Evolutionary conservation across 2,329 filamentous ascomycete genomes (phyloP), one percentile per base, ranked within the genome.

Genomic region (Neofusicoccum parvum): DNA sequence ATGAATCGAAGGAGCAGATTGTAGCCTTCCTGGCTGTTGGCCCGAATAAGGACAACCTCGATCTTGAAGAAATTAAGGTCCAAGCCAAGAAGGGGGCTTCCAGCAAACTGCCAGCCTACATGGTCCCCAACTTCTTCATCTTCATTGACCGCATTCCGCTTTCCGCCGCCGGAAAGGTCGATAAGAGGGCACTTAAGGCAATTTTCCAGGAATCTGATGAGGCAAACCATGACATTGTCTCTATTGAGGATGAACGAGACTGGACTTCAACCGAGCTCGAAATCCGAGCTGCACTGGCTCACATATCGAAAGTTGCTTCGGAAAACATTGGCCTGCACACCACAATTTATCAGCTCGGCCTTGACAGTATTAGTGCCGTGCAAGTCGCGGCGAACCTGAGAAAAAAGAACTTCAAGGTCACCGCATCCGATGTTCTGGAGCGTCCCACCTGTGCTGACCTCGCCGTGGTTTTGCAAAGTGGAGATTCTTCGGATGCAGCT

Each of bases 331-430:
- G 74, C 3, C 83, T 82, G 12, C 74, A 84, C 10, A 92, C 88
- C 0, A 92, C 91, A 0, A 92, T 98, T 56, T 96, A 94, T 71
- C 88, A 90, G 66, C 85, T 97, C n/a, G 94, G 94, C 0, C 80
- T 97, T 3, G 94, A 97, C 76, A 97, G 94, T 74, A 95, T 98
- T 72, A 94, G 90, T 67, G 91, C 92, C 0, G 83, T 87, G 15
- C 93, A 97, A 72, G 82, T 97, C 10, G 91, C 92, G 0, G 84
- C 87, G 1, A 79, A 83, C 32, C 80, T 97, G 15, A 87, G 90
- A 17, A 85, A 82, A 45, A 72, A 83, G 17, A 88, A 88, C 0
- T 80, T 88, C 45, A 72, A 75, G 1, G 77, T 93, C 0, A 87
- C 87, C 1, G 88, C 91, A 0, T 85, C 87, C 1, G 91, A 96